phyloP scores from a whole-genome alignment of 345 rosid species.

The Mangifera indica region DNA sequence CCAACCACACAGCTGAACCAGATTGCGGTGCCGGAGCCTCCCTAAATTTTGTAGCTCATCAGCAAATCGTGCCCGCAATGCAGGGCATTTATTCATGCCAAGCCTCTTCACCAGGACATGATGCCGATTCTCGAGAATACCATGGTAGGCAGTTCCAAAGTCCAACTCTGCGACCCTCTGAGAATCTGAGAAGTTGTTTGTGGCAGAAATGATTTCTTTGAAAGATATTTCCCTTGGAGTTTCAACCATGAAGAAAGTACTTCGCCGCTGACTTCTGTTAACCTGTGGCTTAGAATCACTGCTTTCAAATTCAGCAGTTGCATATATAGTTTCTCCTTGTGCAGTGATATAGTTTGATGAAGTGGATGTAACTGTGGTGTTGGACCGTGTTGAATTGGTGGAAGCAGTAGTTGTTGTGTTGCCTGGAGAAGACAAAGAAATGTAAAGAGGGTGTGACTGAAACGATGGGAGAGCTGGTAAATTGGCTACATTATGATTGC shows the following conservation, averaged over 20 bases:
- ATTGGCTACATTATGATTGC: constrained; percentile 38
- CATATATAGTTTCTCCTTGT: constrained; percentile 61
- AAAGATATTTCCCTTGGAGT: constrained; percentile 88
- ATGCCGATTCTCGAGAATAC: constrained; percentile 56
- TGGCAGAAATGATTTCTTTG: constrained; percentile 73
- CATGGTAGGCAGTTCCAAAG: constrained; percentile 92
- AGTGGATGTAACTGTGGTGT: constrained; percentile 33
- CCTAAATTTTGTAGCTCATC: constrained; percentile 75
- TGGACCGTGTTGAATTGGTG: constrained; percentile 28
- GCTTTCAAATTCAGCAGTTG: constrained; percentile 58
- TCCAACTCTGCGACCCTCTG: constrained; percentile 88
- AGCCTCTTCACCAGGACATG: constrained; percentile 81
- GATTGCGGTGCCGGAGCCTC: constrained; percentile 81
- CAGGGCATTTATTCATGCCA: constrained; percentile 95
- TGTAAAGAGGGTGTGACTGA: constrained; percentile 66
- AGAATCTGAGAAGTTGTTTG: constrained; percentile 65
- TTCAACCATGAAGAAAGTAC: constrained; percentile 53
- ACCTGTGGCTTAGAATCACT: constrained; percentile 26
- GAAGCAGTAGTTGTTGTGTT: constrained; percentile 35
- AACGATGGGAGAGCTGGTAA: constrained; percentile 83
- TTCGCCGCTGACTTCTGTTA: constrained; percentile 36
- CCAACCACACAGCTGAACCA: constrained; percentile 93
- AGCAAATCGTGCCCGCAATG: constrained; percentile 62
- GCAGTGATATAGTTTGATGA: constrained; percentile 62
- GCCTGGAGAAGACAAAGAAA: constrained; percentile 66